Percentiles rank a stretch among this genome's conserved stretches.
phyloP scores from a whole-genome alignment of 75 land plant species.

The Ceratopteris richardii region DNA sequence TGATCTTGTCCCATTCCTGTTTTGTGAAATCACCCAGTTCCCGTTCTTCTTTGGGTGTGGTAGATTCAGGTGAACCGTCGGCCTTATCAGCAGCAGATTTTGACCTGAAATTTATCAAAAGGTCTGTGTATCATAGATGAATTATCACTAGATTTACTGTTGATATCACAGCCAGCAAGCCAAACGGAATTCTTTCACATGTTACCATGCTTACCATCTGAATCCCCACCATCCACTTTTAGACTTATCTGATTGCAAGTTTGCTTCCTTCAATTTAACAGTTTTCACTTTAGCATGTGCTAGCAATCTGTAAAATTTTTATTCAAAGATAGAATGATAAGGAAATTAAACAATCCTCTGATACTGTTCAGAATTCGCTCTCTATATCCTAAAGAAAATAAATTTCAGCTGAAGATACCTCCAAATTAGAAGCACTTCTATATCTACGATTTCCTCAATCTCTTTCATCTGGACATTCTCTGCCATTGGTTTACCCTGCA shows the following conservation, averaged over 20 bases:
- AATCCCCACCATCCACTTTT: constrained; percentile 77
- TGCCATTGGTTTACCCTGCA: constrained; percentile 39
- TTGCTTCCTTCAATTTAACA: constrained; percentile 68
- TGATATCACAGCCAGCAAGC: too few relatives aligned
- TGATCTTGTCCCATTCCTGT: constrained; percentile 92
- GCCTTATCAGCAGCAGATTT: neutral
- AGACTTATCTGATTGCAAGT: constrained; percentile 32
- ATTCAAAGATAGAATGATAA: too few relatives aligned
- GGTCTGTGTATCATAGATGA: too few relatives aligned
- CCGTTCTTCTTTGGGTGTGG: neutral
- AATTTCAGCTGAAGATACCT: constrained; percentile 36
- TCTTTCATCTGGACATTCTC: constrained; percentile 44
- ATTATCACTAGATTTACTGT: too few relatives aligned
- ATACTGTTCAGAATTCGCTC: too few relatives aligned
- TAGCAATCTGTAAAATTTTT: constrained; percentile 50
- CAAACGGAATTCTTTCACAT: too few relatives aligned
- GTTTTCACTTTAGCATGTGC: constrained; percentile 91
- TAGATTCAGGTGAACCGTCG: neutral
- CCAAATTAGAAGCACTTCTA: constrained; percentile 92
- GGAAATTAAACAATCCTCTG: neutral
- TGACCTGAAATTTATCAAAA: neutral
- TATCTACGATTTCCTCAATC: constrained; percentile 80
- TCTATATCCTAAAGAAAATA: too few relatives aligned
- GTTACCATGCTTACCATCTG: constrained; percentile 45
- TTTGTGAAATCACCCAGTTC: constrained; percentile 49